A percentile compares a stretch with the other conserved stretches of the same genome.
These are phyloP conservation scores for Wickerhamiella shivajii DNA, from an alignment of 805 yeast species.

Conservation along the genomic window DNA sequence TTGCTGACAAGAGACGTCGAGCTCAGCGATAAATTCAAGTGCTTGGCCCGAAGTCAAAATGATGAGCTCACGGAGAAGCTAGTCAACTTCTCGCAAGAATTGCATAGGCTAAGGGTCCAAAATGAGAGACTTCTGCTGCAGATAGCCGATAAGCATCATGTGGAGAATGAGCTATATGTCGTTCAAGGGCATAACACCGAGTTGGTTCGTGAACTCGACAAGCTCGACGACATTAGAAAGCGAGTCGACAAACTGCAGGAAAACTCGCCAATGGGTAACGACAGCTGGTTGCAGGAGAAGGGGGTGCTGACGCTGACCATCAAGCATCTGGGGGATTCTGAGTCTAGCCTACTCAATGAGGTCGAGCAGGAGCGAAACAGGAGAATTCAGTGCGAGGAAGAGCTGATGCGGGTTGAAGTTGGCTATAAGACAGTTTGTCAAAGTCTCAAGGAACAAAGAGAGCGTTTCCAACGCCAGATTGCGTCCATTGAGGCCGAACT, in stretches of 20 bases:
- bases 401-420: neutral
- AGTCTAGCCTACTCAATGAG: neutral
- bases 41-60: neutral
- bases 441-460: slow-evolving; percentile 3
- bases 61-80: neutral
- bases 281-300: no score
- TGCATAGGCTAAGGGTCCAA: slow-evolving; percentile 47
- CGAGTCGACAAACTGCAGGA: no score
- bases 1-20: neutral
- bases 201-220: no score
- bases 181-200: neutral
- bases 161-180: neutral
- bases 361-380: neutral
- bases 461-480: slow-evolving; percentile 4
- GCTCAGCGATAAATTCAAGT: neutral
- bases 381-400: slow-evolving; percentile 1
- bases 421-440: slow-evolving; percentile 2
- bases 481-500: slow-evolving; percentile 1
- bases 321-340: neutral
- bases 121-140: slow-evolving; percentile 32
- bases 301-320: neutral
- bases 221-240: no score
- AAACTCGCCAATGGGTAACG: no score
- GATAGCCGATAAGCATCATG: slow-evolving; percentile 1
- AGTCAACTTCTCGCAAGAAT: slow-evolving; percentile 1